Evolutionary conservation across 495 filamentous ascomycete genomes (phyloP), one percentile per base, ranked within the genome.

Genomic region (Physcia stellaris): DNA sequence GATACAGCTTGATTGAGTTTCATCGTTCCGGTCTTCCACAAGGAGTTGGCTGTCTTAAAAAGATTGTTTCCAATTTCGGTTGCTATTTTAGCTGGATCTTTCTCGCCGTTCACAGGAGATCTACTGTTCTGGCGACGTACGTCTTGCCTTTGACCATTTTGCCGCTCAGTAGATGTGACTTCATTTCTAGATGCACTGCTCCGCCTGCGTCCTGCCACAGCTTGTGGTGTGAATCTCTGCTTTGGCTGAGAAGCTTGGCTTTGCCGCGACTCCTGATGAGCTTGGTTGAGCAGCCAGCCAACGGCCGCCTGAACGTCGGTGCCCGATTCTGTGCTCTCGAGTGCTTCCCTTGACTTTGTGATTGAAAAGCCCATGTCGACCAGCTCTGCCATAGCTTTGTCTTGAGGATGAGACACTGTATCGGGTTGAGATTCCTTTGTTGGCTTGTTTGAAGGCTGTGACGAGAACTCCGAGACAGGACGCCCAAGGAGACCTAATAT

Each of bases 1-100:
- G 83, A 74, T 11, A 98, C 83, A 11, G 85, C 90, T 54, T 86
- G 86, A 51, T 93, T 87, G n/a, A 96, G 75, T 53, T 82, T 88
- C 58, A 93, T 96, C 47, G 83, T 85, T 2, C 86, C 79, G 4
- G 78, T 79, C 55, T 94, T 98, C 90, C 90, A 98, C 2, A 96
- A 56, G 2, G 80, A 83, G 46, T 86, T 87, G 1, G 92, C 90
- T n/a, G 85, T 84, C 52, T 96, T 96, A 52, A 94, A 72, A 10
- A 96, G 55, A 43, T 73, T 93, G 23, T 68, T 81, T 13, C 90
- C 80, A 52, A 95, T 66, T 41, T 82, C 80, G 10, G 85, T 75
- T 9, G 90, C 90, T 12, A 77, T 67, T 43, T 87, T 82, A 0
- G 83, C 66, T 27, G 92, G 67, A 45, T 94, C 90, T 39, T 64